Evolutionary conservation across 2,329 filamentous ascomycete genomes (phyloP), one percentile per base, ranked within the genome.

Genomic region (Clonostachys rosea): DNA sequence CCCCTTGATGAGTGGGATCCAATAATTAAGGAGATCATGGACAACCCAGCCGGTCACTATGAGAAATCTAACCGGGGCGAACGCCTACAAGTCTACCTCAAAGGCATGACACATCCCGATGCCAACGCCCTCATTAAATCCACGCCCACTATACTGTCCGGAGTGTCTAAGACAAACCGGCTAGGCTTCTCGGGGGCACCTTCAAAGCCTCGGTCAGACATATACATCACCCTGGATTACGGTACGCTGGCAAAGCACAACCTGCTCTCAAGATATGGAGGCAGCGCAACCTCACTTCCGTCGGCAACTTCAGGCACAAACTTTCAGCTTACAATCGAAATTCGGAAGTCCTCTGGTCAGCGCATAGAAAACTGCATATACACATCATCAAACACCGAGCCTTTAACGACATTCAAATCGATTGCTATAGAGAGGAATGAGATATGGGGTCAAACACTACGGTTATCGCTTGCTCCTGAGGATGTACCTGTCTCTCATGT

Each of bases 131-230:
- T 99, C 39, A 87, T 97, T 59, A 89, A 87, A 59, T 83, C 86
- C 43, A 96, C 90, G 4, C 94, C 94, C 0, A 97, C 92, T 0
- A 70, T 95, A 13, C 80, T 99, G 13, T 86, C 95, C 44, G 85
- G 87, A 45, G 81, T 97, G 50, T 77, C 78, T 48, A 87, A 87
- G 63, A 95, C 91, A 1, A 86, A 78, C 57, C 94, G 94, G 63
- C 91, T 97, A 64, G 94, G 91, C 3, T 97, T 99, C 63, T 89
- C 92, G 5, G 91, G 91, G 12, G 91, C 91, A 2, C 92, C 94
- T 0, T 91, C 87, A 0, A 91, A 90, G 61, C 78, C 87, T 14
- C 79, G 95, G 57, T 96, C 91, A 11, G 95, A 99, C 63, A 97
- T 99, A 44, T 99, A 99, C 62, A 67, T 99, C 41, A 96, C 91